Percentiles rank a stretch among this genome's conserved stretches.
Conservation (phyloP, 78 protist species). For the Dictyostelium citrinum region DNA sequence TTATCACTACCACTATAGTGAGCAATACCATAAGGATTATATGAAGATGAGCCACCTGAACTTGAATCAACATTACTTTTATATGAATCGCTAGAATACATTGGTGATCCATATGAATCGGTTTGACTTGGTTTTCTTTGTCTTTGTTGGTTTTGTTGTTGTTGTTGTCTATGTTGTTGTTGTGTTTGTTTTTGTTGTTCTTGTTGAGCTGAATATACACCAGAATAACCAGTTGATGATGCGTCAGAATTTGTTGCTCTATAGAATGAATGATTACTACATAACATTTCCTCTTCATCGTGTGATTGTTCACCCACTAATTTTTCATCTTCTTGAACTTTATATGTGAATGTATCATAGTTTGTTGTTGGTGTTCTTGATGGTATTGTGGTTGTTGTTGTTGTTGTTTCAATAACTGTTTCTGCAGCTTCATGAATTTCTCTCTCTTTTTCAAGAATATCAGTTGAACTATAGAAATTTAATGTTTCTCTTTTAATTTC, state of each 20-base stretch:
- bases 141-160: not conserved
- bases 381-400: not conserved
- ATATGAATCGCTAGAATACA: not conserved
- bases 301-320: not conserved
- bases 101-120: not conserved
- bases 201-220: not conserved
- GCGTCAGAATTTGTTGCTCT: not conserved
- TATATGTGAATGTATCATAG: not conserved
- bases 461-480: not conserved
- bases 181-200: not conserved
- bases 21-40: conserved; percentile 6
- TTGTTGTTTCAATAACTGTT: not conserved
- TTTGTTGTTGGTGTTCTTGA: not conserved
- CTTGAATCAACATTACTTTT: not conserved
- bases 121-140: not conserved
- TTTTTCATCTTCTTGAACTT: not conserved
- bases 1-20: not conserved
- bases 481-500: not conserved
- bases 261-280: not conserved
- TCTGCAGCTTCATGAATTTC: not conserved
- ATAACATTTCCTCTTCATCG: not conserved
- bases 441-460: not conserved
- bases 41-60: not conserved
- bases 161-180: not conserved
- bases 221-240: not conserved